Evolutionary conservation across 2,329 filamentous ascomycete species (phyloP).

Genomic region (Colletotrichum zoysiae): DNA sequence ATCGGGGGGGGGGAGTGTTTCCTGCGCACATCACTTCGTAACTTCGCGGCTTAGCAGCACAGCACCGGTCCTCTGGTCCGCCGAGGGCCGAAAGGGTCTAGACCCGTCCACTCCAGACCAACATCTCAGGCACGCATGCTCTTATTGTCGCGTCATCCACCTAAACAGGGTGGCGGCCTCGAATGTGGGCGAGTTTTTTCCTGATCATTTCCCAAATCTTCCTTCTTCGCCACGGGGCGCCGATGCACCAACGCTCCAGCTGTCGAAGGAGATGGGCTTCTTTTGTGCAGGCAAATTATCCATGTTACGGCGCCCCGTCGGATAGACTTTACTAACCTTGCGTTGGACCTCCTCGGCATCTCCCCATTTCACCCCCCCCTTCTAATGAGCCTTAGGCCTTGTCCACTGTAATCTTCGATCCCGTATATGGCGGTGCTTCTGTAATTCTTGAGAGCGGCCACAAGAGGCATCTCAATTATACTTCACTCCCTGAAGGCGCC

Average conservation of each 20-base stretch:
- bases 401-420: neutral
- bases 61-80: conserved; percentile 2
- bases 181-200: conserved; percentile 8
- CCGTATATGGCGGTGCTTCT: neutral
- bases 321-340: neutral
- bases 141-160: conserved; percentile 31
- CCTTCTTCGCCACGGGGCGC: conserved; percentile 18
- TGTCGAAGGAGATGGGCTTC: neutral
- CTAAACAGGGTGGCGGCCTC: conserved; percentile 4
- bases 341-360: neutral
- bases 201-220: conserved; percentile 16
- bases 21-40: neutral
- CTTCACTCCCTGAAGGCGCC: neutral
- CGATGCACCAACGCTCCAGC: conserved; percentile 3
- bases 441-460: neutral
- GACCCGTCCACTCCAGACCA: conserved; percentile 4
- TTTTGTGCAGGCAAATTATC: neutral
- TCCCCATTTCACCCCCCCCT: neutral
- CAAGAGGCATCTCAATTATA: neutral
- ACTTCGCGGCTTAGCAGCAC: neutral
- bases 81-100: conserved; percentile 24
- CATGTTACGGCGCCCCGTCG: neutral
- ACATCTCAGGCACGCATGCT: conserved; percentile 27
- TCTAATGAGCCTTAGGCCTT: neutral
- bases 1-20: neutral